Evolutionary conservation across 371 early-diverging fungal species (phyloP).

Genomic region (Mucor irregularis): DNA sequence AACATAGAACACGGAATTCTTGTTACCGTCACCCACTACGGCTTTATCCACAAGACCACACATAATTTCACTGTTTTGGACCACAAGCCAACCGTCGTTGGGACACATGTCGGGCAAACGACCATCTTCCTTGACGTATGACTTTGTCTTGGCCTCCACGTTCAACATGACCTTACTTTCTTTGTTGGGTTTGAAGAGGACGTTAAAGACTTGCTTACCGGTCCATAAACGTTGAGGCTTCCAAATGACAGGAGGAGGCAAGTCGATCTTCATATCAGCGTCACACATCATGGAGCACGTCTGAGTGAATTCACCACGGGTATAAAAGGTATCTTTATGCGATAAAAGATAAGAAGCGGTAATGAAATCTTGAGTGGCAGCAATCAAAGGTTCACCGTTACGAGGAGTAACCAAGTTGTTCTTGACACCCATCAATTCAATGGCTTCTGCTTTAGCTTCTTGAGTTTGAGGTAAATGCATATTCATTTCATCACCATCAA

Average conservation of each 20-base stretch:
- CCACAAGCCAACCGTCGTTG: constrained; percentile 85
- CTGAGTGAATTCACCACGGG: constrained; percentile 92
- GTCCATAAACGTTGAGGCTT: constrained; percentile 74
- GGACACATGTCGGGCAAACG: constrained; percentile 80
- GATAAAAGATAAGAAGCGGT: constrained; percentile 95
- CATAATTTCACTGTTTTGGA: constrained; percentile 93
- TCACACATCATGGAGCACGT: constrained; percentile 87
- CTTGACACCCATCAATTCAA: constrained; percentile 96
- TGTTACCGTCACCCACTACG: constrained; percentile 96
- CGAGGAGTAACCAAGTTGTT: constrained; percentile 98
- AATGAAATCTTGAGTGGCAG: constrained; percentile 99
- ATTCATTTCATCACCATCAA: constrained; percentile 99
- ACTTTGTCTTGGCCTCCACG: constrained; percentile 86
- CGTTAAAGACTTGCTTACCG: constrained; percentile 74
- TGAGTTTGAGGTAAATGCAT: constrained; percentile 99
- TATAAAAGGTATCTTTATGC: constrained; percentile 93
- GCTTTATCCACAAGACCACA: constrained; percentile 96
- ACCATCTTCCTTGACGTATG: constrained; percentile 65
- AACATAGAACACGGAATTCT: constrained; percentile 91
- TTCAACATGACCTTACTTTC: constrained; percentile 73
- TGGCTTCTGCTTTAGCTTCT: constrained; percentile 98
- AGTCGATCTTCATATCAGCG: constrained; percentile 75
- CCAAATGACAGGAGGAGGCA: constrained; percentile 93
- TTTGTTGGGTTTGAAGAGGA: constrained; percentile 86
- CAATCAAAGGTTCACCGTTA: constrained; percentile 95